A percentile compares a stretch with the other conserved stretches of the same genome.
Evolutionary conservation across 2,329 filamentous ascomycete species (phyloP).

Genomic region (Scedosporium apiospermum): DNA sequence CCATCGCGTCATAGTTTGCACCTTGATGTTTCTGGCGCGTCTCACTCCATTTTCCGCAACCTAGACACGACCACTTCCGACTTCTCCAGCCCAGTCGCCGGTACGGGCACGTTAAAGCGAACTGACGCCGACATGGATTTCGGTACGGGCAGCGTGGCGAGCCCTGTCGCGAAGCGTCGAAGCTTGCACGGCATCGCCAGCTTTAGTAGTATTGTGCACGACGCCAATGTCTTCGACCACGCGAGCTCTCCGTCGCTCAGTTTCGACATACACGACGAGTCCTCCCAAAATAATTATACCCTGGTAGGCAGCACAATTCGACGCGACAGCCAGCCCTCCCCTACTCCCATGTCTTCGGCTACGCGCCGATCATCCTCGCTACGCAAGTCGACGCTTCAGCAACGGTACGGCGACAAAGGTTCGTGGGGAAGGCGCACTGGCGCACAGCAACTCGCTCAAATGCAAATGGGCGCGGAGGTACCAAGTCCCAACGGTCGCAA

Average conservation of each 20-base stretch:
- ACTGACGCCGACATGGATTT: slow-evolving; percentile 85
- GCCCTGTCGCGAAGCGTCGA: slow-evolving; percentile 82
- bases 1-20: slow-evolving; percentile 45
- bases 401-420: slow-evolving; percentile 62
- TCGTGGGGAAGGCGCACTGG: slow-evolving; percentile 53
- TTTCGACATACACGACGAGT: slow-evolving; percentile 26
- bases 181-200: slow-evolving; percentile 71
- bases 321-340: slow-evolving; percentile 32
- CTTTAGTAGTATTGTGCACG: slow-evolving; percentile 40
- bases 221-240: slow-evolving; percentile 63
- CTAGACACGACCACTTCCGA: slow-evolving; percentile 1
- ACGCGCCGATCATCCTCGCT: slow-evolving; percentile 67
- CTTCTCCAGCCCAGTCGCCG: slow-evolving; percentile 34
- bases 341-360: slow-evolving; percentile 41
- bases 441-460: slow-evolving; percentile 41
- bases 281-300: slow-evolving; percentile 38
- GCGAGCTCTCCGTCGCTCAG: slow-evolving; percentile 5
- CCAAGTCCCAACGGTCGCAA: slow-evolving; percentile 46
- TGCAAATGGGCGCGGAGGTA: slow-evolving; percentile 40
- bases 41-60: slow-evolving; percentile 21
- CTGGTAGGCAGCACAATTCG: slow-evolving; percentile 28
- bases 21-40: slow-evolving; percentile 45
- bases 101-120: slow-evolving; percentile 87
- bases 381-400: slow-evolving; percentile 78
- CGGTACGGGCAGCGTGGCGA: slow-evolving; percentile 68